Base-by-base conservation (phyloP, 345 rosid species). In the Murraya paniculata region DNA sequence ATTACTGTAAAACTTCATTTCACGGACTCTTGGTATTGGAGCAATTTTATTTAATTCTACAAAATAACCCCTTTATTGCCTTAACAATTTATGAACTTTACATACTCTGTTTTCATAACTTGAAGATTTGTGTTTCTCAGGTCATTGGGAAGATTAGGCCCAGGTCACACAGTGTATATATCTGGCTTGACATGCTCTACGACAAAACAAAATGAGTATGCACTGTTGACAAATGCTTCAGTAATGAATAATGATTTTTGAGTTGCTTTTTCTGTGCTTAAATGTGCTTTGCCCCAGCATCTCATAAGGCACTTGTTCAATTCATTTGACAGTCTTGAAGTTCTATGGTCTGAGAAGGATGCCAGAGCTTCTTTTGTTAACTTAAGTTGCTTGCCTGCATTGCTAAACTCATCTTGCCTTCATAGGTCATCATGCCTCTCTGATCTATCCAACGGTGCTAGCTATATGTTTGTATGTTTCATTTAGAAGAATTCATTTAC, bases 391-490 rank as follows among this genome's bases (percentile, higher is more conserved):
- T 82, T 96, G 82, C 93, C 98, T 24, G 98, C 98, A 66, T 82
- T 96, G 84, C 75, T 96, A 39, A 89, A 90, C 83, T 96, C 99
- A 16, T 84, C 97, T 39, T 91, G 98, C 76, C 93, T 94, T 82
- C 95, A 88, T 69, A 86, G 75, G 80, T 72, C 81, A 71, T 91
- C 93, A 1, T 19, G 83, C 77, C 88, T 92, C 72, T 82, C 97
- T 73, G 89, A 92, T 60, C 86, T 96, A 19, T 84, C 86, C 35
- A 61, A 57, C 73, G 73, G 80, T 71, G 80, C 80, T 64, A 84
- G 84, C n/a, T 82, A 75, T 50, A 86, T 90, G 76, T 77, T 84
- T 56, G 93, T 91, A 87, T 2, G 84, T 39, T 53, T 27, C 28
- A 25, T 69, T 33, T 70, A 16, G 74, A 45, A 45, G 38, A 11